phyloP scores from a whole-genome alignment of 2,329 filamentous ascomycete genomes.

The Fusarium bactridioides region DNA sequence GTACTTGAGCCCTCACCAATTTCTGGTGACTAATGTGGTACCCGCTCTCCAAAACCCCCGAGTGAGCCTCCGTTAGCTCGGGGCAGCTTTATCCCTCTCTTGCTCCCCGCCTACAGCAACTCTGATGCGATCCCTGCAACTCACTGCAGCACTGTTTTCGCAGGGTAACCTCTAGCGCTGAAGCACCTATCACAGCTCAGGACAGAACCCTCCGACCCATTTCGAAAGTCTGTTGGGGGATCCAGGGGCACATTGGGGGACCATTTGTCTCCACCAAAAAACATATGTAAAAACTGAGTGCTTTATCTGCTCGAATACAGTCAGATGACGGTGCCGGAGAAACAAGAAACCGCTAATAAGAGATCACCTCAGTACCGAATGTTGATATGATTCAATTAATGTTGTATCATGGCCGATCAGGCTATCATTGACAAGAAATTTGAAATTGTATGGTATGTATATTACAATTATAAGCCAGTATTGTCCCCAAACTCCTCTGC shows the following conservation, averaged over 20 bases:
- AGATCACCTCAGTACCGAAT: neutral
- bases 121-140: conserved; percentile 21
- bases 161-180: neutral
- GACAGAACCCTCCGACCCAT: conserved; percentile 16
- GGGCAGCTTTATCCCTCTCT: conserved; percentile 44
- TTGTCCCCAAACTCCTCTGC: conserved; percentile 33
- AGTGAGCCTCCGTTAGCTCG: conserved; percentile 40
- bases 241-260: conserved; percentile 37
- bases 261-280: conserved; percentile 31
- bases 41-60: conserved; percentile 37
- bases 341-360: conserved; percentile 17
- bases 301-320: conserved; percentile 5
- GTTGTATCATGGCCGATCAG: neutral
- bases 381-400: neutral
- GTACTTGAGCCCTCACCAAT: conserved; percentile 28
- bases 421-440: conserved; percentile 8
- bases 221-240: conserved; percentile 39
- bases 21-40: conserved; percentile 24
- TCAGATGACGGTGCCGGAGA: conserved; percentile 19
- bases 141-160: conserved; percentile 14
- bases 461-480: conserved; percentile 44
- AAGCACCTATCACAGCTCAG: conserved; percentile 27
- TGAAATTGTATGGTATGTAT: conserved; percentile 30
- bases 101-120: conserved; percentile 31
- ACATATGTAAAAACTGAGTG: neutral